Base-by-base conservation (phyloP, 768 basidiomycete species). In the Boletus subparvulus region DNA sequence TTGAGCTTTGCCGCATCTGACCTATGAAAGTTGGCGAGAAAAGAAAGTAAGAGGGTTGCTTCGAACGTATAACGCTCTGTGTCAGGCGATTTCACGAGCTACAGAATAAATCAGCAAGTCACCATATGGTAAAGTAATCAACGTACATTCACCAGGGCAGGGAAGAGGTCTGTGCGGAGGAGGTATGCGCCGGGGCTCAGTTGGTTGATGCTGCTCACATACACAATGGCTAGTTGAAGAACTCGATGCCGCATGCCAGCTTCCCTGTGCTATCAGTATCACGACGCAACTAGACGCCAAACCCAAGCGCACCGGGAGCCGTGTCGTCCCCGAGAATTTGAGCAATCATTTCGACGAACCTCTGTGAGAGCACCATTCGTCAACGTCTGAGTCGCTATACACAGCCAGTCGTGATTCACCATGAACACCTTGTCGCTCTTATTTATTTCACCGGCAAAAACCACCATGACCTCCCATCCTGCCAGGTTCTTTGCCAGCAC, bases 121-220 rank as follows among this genome's bases (percentile, higher is more conserved):
- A n/a, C 3, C 4, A 19, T 39, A 39, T 45, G 14, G 37, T 7
- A 26, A 24, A 47, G 24, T 30, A 33, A 41, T 12, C 33, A 8
- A 74, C 80, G 44, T 51, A 82, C 86, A 19, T 74, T 71, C 19
- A 73, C 69, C 26, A 87, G 76, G 2, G 80, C 74, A 5, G 85
- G 79, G 63, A 83, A 87, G 19, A 88, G 72, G 65, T 88, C 83
- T 41, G 74, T 74, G 12, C 85, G 80, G 14, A 88, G 76, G 46
- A 89, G 83, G 63, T 88, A 89, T 9, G 87, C 88, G 11, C 86
- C 87, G 0, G 85, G 83, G 61, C 87, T 90, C 16, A 86, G 75
- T 60, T 89, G 78, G 49, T 76, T 79, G 49, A 86, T 75, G 11
- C 83, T 78, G 52, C 85, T 83, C 65, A 82, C 77, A 61, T 81